Evolutionary conservation across 495 filamentous ascomycete species (phyloP), one percentile per base, ranked within the genome.

Genomic region (Geoglossum glabrum): DNA sequence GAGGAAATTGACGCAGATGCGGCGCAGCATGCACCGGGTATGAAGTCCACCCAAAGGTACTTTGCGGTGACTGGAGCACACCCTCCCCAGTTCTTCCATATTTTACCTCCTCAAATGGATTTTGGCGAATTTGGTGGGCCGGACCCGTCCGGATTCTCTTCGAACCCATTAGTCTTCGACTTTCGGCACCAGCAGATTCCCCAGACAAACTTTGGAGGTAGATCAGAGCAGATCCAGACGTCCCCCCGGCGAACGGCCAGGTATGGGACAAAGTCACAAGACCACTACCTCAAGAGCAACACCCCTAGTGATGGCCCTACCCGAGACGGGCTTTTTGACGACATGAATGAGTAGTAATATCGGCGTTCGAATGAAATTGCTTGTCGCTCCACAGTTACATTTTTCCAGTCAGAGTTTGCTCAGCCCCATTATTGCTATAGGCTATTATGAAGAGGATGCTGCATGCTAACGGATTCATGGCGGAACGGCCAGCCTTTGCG

Each of bases 31-130:
- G 38, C 49, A 25, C n/a, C 45, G 15, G 38, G 59, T 27, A 61
- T 61, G 46, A 52, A 43, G 10, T 45, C 40, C 3, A 61, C 64
- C 11, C 72, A 69, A 57, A 63, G 65, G 51, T 60, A 63, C 38
- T 61, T 61, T 25, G 54, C 61, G 10, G 63, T 61, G 28, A 65
- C 65, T 26, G 63, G 58, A 26, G 62, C 65, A 21, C 65, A 69
- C 49, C 57, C 63, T n/a, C 61, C 71, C 7, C 64, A 69, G 21
- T 70, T 63, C 56, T 68, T 70, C 58, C 67, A 66, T 50, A 60
- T 61, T 36, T 62, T 73, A 46, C 58, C 62, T 19, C 61, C 62
- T n/a, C 61, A 64, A 1, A 60, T 67, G 60, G 67, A 69, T 3
- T 64, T 71, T 38, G 66, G 64, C 25, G 61, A 60, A 7, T 65